These are phyloP conservation scores for Narthecium ossifragum DNA, from an alignment of 106 monocot genomes.

Conservation along the genomic window DNA sequence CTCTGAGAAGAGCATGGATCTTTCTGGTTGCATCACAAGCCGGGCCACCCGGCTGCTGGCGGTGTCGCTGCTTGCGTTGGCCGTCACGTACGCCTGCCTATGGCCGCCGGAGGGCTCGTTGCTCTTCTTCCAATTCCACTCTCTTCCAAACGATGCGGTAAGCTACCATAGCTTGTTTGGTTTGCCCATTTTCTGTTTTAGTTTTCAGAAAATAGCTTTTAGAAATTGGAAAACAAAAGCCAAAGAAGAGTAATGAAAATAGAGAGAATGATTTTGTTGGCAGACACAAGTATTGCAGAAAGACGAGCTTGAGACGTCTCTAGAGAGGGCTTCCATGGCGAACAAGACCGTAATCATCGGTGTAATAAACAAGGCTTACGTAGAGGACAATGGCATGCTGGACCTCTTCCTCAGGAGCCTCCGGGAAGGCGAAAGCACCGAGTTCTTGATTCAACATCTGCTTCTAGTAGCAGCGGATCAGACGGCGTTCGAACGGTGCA, in stretches of 20 bases:
- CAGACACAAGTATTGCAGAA: background rate
- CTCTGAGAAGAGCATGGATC: no score
- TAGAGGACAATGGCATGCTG: conserved; percentile 26
- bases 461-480: conserved; percentile 42
- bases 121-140: no score
- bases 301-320: conserved; percentile 20
- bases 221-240: background rate
- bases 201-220: no score
- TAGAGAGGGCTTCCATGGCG: conserved; percentile 22
- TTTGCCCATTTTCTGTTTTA: no score
- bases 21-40: no score
- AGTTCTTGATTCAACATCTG: conserved; percentile 23
- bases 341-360: conserved; percentile 30
- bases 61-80: no score
- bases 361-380: conserved; percentile 34
- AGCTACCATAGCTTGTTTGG: no score
- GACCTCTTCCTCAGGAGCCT: conserved; percentile 41
- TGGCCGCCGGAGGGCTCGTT: no score
- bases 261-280: background rate
- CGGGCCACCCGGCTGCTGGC: no score
- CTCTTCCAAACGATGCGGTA: no score
- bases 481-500: conserved; percentile 26
- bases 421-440: conserved; percentile 20
- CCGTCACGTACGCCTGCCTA: no score
- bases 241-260: no score